These are phyloP conservation scores for Epithele typhae DNA, from an alignment of 768 basidiomycete genomes.

Conservation along the genomic window DNA sequence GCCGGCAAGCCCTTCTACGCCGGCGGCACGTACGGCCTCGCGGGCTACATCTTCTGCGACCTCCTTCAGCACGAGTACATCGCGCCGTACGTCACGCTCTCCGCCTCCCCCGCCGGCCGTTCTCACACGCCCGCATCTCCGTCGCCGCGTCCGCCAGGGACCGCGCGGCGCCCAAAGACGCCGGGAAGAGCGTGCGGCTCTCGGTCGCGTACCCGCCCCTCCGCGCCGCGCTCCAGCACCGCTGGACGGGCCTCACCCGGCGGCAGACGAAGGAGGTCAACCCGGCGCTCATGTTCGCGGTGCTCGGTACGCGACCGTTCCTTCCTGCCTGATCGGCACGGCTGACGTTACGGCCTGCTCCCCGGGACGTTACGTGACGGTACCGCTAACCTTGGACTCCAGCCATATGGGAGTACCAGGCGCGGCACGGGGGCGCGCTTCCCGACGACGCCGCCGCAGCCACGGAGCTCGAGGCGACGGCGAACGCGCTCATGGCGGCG, in stretches of 20 bases:
- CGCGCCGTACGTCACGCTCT: conserved; percentile 56
- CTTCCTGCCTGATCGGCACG: not conserved
- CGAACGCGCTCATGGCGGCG: conserved; percentile 52
- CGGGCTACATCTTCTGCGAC: conserved; percentile 95
- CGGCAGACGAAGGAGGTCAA: conserved; percentile 82
- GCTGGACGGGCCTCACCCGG: conserved; percentile 67
- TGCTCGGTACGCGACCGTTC: conserved; percentile 53
- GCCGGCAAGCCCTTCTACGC: conserved; percentile 79
- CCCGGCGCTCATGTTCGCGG: conserved; percentile 63
- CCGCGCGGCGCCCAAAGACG: conserved; percentile 56
- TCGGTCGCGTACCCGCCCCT: conserved; percentile 66
- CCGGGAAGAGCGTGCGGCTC: conserved; percentile 53
- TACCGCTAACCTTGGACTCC: no score
- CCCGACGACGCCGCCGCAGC: conserved; percentile 47
- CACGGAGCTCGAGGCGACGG: conserved; percentile 58
- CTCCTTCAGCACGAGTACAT: conserved; percentile 85
- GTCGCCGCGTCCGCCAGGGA: conserved; percentile 38
- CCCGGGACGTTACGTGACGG: no score
- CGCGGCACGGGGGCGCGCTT: conserved; percentile 47
- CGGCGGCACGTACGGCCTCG: conserved; percentile 87
- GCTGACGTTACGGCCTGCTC: no score
- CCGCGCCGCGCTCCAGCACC: conserved; percentile 55
- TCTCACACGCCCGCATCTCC: conserved; percentile 4
- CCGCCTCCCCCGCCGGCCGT: not conserved
- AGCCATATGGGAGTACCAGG: conserved; percentile 87